Conservation (phyloP, 805 yeast species). For the Saccharomycopsis synnaedendra region DNA sequence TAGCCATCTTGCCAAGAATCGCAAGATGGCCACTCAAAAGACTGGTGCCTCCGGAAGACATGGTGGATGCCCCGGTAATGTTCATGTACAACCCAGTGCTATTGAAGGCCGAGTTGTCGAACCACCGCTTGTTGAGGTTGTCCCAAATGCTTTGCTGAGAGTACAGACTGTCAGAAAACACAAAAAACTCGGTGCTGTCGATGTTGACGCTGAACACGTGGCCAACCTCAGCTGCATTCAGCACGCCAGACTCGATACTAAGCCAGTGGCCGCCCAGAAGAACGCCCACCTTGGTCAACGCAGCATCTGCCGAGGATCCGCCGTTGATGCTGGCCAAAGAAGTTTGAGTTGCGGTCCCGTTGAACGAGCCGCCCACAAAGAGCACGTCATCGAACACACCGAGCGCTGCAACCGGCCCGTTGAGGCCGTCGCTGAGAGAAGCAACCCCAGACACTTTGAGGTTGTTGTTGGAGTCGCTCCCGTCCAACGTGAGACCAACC, state of each 20-base stretch:
- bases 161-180: constrained; percentile 24
- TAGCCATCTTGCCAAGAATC: constrained; percentile 13
- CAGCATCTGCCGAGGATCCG: constrained; percentile 21
- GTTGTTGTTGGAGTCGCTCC: constrained; percentile 11
- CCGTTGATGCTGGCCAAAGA: constrained; percentile 20
- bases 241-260: constrained; percentile 9
- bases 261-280: constrained; percentile 30
- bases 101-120: constrained; percentile 18
- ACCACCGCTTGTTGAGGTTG: constrained; percentile 26
- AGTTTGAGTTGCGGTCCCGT: constrained; percentile 24
- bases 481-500: constrained; percentile 16
- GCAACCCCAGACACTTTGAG: constrained; percentile 4
- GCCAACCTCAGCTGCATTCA: constrained; percentile 11
- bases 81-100: constrained; percentile 18
- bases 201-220: constrained; percentile 25
- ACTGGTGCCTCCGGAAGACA: constrained; percentile 16
- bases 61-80: constrained; percentile 22
- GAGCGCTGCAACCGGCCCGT: constrained; percentile 28
- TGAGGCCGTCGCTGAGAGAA: constrained; percentile 27
- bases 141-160: constrained; percentile 28
- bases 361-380: constrained; percentile 36
- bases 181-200: constrained; percentile 29
- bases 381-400: constrained; percentile 25
- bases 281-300: constrained; percentile 27
- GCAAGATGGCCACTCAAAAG: constrained; percentile 21